Percentiles rank a stretch among this genome's conserved stretches.
Conservation (phyloP, 2,329 filamentous ascomycete species). For the Fusarium euwallaceae region DNA sequence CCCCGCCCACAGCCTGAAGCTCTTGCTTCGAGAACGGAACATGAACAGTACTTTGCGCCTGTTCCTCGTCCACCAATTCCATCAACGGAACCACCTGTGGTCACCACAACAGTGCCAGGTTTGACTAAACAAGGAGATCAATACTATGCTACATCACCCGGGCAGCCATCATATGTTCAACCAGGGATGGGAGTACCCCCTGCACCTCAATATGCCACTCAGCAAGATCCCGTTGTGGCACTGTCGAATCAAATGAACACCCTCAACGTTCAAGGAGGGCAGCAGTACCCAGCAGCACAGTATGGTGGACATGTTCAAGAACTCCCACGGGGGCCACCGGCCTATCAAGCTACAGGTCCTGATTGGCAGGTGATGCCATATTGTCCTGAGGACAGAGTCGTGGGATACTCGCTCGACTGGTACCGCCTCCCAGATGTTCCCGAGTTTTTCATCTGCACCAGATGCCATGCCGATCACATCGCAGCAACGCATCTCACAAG, state of each 20-base stretch:
- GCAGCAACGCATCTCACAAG: slow-evolving; percentile 45
- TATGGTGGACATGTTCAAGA: neutral
- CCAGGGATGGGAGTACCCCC: neutral
- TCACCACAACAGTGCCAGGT: neutral
- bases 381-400: slow-evolving; percentile 46
- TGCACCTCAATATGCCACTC: neutral
- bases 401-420: slow-evolving; percentile 51
- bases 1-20: neutral
- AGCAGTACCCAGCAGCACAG: neutral
- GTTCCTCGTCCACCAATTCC: neutral
- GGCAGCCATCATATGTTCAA: neutral
- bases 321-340: slow-evolving; percentile 17
- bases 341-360: slow-evolving; percentile 39
- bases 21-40: neutral
- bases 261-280: slow-evolving; percentile 19
- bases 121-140: neutral
- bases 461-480: slow-evolving; percentile 57
- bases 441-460: slow-evolving; percentile 55
- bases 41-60: neutral
- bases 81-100: neutral
- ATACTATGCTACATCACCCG: neutral
- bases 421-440: slow-evolving; percentile 47
- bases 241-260: slow-evolving; percentile 36
- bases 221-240: slow-evolving; percentile 14
- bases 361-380: slow-evolving; percentile 42